Evolutionary conservation across 192 early-diverging fungal species (phyloP).

Genomic region (Piromyces finnis): DNA sequence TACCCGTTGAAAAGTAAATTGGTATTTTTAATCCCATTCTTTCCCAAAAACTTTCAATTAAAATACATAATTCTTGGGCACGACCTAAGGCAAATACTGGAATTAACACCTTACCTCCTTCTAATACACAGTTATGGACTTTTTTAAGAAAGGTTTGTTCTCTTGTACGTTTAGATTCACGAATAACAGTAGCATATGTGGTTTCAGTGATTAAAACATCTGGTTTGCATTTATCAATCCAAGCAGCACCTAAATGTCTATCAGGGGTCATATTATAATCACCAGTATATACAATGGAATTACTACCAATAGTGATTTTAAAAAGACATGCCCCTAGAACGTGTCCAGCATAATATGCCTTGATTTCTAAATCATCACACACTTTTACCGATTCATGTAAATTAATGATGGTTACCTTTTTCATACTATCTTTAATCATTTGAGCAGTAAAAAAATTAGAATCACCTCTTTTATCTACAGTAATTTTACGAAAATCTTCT

Average conservation of each 20-base stretch:
- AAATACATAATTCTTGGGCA: slow-evolving; percentile 91
- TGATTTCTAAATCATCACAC: slow-evolving; percentile 11
- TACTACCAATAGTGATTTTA: slow-evolving; percentile 31
- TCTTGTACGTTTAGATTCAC: slow-evolving; percentile 78
- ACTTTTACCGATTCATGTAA: slow-evolving; percentile 31
- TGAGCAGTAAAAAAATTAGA: slow-evolving; percentile 72
- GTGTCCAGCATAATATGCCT: not conserved
- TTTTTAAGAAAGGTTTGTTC: slow-evolving; percentile 88
- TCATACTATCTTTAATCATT: slow-evolving; percentile 85
- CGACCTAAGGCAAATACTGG: slow-evolving; percentile 96
- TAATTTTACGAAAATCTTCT: slow-evolving; percentile 86
- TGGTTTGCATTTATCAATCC: slow-evolving; percentile 84
- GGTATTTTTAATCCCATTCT: slow-evolving; percentile 70
- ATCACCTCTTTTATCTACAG: slow-evolving; percentile 73
- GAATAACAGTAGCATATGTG: slow-evolving; percentile 91
- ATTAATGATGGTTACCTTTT: slow-evolving; percentile 44
- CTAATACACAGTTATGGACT: slow-evolving; percentile 54
- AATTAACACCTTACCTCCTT: slow-evolving; percentile 79
- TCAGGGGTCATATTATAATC: slow-evolving; percentile 86
- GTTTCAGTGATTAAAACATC: slow-evolving; percentile 90
- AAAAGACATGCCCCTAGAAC: not conserved
- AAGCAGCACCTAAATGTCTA: slow-evolving; percentile 81
- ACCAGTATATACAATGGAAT: slow-evolving; percentile 70
- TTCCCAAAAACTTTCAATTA: slow-evolving; percentile 91
- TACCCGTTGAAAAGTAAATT: slow-evolving; percentile 89